Evolutionary conservation across 2,329 filamentous ascomycete genomes (phyloP).

Genomic region (Cladophialophora psammophila): DNA sequence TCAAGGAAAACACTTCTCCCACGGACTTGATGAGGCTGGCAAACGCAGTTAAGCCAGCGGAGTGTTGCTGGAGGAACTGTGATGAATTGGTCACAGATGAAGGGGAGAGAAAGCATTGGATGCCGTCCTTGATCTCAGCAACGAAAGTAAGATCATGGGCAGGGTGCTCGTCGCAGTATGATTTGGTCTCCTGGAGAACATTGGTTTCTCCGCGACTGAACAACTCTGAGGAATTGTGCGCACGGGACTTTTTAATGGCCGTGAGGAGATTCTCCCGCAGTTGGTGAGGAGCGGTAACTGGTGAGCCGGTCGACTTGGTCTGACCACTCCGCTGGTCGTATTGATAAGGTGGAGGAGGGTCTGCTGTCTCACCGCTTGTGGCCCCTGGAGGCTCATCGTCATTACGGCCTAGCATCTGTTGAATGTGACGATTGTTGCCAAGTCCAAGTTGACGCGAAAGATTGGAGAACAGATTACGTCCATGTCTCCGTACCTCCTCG

Average conservation of each 20-base stretch:
- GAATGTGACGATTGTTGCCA: slow-evolving; percentile 47
- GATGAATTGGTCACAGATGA: slow-evolving; percentile 58
- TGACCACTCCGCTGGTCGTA: slow-evolving; percentile 42
- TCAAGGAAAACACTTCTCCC: slow-evolving; percentile 74
- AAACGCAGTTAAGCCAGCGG: slow-evolving; percentile 71
- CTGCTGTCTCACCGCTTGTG: slow-evolving; percentile 28
- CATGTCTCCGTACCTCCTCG: slow-evolving; percentile 52
- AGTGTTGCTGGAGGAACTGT: slow-evolving; percentile 68
- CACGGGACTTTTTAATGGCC: slow-evolving; percentile 78
- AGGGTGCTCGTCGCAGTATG: slow-evolving; percentile 82
- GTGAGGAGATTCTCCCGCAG: slow-evolving; percentile 66
- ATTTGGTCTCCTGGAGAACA: slow-evolving; percentile 79
- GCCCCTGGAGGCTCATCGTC: slow-evolving; percentile 21
- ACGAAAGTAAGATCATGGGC: slow-evolving; percentile 75
- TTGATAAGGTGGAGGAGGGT: slow-evolving; percentile 52
- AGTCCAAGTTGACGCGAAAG: slow-evolving; percentile 73
- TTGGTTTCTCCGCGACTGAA: slow-evolving; percentile 75
- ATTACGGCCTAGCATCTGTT: slow-evolving; percentile 45
- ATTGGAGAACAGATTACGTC: slow-evolving; percentile 70
- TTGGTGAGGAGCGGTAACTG: slow-evolving; percentile 52
- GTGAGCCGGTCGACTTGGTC: slow-evolving; percentile 35
- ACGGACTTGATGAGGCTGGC: slow-evolving; percentile 73
- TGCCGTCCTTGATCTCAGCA: slow-evolving; percentile 72
- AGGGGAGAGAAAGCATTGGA: slow-evolving; percentile 73
- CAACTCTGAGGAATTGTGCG: slow-evolving; percentile 76